Conservation (phyloP, 805 yeast genomes). For the Yamadazyma akitaensis region DNA sequence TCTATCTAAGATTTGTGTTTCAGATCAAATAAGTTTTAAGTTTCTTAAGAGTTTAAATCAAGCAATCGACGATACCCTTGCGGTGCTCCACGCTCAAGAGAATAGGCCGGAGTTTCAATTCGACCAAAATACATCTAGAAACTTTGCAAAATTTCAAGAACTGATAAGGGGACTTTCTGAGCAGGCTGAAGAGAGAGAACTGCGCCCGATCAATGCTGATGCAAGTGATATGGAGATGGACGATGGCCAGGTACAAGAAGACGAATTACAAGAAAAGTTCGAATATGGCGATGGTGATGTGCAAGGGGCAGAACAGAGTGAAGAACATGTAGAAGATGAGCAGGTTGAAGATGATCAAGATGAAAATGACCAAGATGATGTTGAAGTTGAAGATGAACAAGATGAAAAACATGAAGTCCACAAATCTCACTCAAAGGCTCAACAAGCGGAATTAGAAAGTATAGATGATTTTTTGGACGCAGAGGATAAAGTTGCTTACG, state of each 20-base stretch:
- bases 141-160: slow-evolving; percentile 29
- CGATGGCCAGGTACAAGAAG: background rate
- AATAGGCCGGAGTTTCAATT: slow-evolving; percentile 28
- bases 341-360: slow-evolving; percentile 11
- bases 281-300: no score
- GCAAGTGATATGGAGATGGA: background rate
- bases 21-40: slow-evolving; percentile 26
- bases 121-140: slow-evolving; percentile 29
- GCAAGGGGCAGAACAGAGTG: no score
- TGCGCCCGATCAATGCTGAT: background rate
- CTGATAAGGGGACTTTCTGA: slow-evolving; percentile 21
- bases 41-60: slow-evolving; percentile 30
- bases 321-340: no score
- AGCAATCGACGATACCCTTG: slow-evolving; percentile 32
- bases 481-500: slow-evolving; percentile 38
- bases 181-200: slow-evolving; percentile 24
- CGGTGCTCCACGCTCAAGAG: slow-evolving; percentile 20
- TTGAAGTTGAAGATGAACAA: slow-evolving; percentile 7
- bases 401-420: slow-evolving; percentile 1
- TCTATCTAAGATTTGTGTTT: slow-evolving; percentile 44
- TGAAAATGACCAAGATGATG: slow-evolving; percentile 8
- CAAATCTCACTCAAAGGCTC: background rate
- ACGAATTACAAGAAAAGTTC: background rate
- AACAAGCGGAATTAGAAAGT: slow-evolving; percentile 17
- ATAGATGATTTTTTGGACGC: slow-evolving; percentile 37